These are phyloP conservation scores for Batkoa obscura DNA, from an alignment of 371 early-diverging fungal species.

Conservation along the genomic window DNA sequence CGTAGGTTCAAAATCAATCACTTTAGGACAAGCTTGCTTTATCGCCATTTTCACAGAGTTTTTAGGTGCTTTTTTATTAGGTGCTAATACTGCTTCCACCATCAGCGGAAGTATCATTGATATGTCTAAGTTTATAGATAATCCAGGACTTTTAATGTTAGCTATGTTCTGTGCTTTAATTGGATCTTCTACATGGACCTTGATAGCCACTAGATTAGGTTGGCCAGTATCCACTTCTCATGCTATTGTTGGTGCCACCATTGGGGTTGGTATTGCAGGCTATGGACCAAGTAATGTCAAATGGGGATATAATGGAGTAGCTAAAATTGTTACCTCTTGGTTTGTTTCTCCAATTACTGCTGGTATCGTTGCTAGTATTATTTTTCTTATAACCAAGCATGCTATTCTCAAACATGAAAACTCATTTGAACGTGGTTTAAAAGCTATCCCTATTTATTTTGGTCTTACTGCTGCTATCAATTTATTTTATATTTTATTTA, in stretches of 20 bases:
- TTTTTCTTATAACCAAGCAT: slow-evolving; percentile 44
- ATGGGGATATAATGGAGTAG: slow-evolving; percentile 51
- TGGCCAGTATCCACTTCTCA: slow-evolving; percentile 38
- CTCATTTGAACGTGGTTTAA: slow-evolving; percentile 51
- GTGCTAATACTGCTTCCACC: slow-evolving; percentile 51
- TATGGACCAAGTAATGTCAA: slow-evolving; percentile 39
- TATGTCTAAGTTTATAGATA: slow-evolving; percentile 20
- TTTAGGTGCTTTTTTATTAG: slow-evolving; percentile 62
- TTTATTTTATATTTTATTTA: slow-evolving; percentile 52
- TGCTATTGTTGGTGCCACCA: slow-evolving; percentile 59
- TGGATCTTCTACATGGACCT: slow-evolving; percentile 59
- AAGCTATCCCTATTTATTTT: slow-evolving; percentile 63
- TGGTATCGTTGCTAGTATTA: slow-evolving; percentile 39
- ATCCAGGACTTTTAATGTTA: slow-evolving; percentile 60
- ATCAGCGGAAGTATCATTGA: slow-evolving; percentile 53
- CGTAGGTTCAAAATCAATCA: slow-evolving; percentile 61
- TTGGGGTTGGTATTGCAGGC: slow-evolving; percentile 59
- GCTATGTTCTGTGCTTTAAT: slow-evolving; percentile 66
- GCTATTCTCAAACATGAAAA: slow-evolving; percentile 35
- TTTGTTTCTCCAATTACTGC: slow-evolving; percentile 49
- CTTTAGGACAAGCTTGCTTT: slow-evolving; percentile 45
- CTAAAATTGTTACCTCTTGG: slow-evolving; percentile 57
- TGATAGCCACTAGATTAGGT: slow-evolving; percentile 55
- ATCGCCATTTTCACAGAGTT: slow-evolving; percentile 76
- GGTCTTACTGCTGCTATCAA: slow-evolving; percentile 46